These are phyloP conservation scores for Volutella citrinella DNA, from an alignment of 2,329 filamentous ascomycete species.

Conservation along the genomic window DNA sequence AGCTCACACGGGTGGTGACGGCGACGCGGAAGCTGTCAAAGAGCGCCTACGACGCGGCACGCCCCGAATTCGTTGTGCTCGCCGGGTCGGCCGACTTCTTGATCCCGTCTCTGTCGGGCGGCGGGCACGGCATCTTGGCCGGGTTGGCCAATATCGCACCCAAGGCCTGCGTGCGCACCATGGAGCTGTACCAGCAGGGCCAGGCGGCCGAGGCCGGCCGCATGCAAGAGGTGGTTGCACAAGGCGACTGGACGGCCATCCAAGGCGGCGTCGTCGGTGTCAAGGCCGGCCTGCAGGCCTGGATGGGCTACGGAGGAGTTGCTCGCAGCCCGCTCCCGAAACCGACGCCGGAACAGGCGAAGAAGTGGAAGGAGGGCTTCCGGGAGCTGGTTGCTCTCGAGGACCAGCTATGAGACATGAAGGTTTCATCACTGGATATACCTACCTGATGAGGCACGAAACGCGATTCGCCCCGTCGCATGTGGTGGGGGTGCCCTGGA, in stretches of 20 bases:
- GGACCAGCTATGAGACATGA: constrained; percentile 44
- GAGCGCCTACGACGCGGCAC: constrained; percentile 7
- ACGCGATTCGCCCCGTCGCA: no score
- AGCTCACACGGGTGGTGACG: constrained; percentile 61
- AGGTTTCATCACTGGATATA: no score
- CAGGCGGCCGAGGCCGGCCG: constrained; percentile 57
- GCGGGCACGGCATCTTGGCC: constrained; percentile 68
- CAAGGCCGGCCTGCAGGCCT: constrained; percentile 65
- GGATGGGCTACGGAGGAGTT: constrained; percentile 64
- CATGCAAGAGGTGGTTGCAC: constrained; percentile 62
- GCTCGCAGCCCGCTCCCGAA: constrained; percentile 31
- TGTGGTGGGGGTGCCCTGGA: no score
- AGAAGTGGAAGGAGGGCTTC: constrained; percentile 55
- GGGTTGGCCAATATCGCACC: constrained; percentile 71
- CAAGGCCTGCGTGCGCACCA: constrained; percentile 59
- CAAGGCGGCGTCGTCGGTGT: constrained; percentile 69
- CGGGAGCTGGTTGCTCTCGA: constrained; percentile 50
- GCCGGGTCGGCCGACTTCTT: constrained; percentile 73
- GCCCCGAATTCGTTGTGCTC: constrained; percentile 60
- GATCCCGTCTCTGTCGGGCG: constrained; percentile 64
- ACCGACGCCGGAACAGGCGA: constrained; percentile 46
- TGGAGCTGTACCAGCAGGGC: constrained; percentile 58
- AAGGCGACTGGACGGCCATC: constrained; percentile 71
- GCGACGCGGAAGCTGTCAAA: constrained; percentile 46
- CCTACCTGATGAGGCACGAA: no score